Evolutionary conservation across 73 alveolate species (phyloP).

Genomic region (Blepharisma stoltei): DNA sequence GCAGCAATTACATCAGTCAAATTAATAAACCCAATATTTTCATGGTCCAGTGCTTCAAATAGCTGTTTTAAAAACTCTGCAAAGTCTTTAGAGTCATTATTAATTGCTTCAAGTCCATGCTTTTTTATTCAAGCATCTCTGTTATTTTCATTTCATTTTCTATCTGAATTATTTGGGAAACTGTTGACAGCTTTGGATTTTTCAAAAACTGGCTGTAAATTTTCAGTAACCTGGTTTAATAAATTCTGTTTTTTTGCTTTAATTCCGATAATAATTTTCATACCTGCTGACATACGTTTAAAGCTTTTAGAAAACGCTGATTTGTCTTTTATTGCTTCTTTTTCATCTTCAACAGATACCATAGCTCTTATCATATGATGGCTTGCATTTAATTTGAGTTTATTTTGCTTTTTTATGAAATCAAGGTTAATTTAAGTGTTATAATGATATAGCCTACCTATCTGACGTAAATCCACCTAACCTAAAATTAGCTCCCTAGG

Average conservation of each 20-base stretch:
- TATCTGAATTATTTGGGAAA: neutral
- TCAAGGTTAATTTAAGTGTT: too few relatives aligned
- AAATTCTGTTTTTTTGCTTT: neutral
- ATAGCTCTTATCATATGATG: constrained; percentile 23
- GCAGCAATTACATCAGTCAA: constrained; percentile 1
- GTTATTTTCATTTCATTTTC: neutral
- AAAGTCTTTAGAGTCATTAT: neutral
- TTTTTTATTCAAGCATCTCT: neutral
- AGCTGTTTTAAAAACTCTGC: neutral
- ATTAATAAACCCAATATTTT: neutral
- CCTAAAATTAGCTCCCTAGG: too few relatives aligned
- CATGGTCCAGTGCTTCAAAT: neutral
- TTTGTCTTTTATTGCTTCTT: constrained; percentile 19
- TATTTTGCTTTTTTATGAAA: constrained; percentile 10
- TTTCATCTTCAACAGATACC: constrained; percentile 25
- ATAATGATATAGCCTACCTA: too few relatives aligned
- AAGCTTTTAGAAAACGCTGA: constrained; percentile 10
- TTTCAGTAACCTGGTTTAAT: neutral
- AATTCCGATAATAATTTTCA: neutral
- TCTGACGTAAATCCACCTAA: too few relatives aligned
- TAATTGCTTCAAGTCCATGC: constrained; percentile 21
- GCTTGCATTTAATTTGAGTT: constrained; percentile 25
- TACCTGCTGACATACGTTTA: constrained; percentile 21
- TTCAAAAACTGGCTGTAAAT: neutral
- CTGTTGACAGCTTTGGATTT: neutral